Evolutionary conservation across 352 stramenopile species (phyloP), one percentile per base, ranked within the genome.

Genomic region (Globisporangium okanoganense): DNA sequence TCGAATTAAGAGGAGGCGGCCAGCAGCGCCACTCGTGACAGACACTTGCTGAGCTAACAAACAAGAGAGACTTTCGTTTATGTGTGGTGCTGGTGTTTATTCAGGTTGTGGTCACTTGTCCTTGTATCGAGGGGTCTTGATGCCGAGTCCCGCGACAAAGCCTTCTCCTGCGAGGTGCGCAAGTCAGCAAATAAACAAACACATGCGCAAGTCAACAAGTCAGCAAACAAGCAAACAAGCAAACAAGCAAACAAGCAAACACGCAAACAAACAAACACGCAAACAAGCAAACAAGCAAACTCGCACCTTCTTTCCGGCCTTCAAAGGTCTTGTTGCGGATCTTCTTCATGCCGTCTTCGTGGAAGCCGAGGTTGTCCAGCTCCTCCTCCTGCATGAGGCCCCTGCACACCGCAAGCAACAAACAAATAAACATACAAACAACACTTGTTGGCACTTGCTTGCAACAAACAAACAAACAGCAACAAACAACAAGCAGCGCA

Each of bases 361-460:
- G 72, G 63, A 97, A 96, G 0, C 89, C 89, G 27, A 97, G 61
- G 14, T 77, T 73, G 22, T 96, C 75, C 9, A 97, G 72, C 54
- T 94, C 82, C 60, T 97, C 89, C 12, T 76, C 64, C 66, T 94
- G 66, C 87, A 95, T 96, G 22, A 96, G 69, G 8, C 80, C 80
- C 61, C 84, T 96, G 53, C 6, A 22, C 38, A 44, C n/a, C n/a
- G n/a, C n/a, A n/a, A n/a, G n/a, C n/a, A n/a, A 1, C 24, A 62
- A 25, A 47, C 31, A 41, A 7, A 60, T 22, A 45, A n/a, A 38
- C 31, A 50, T 35, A 12, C 18, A 47, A 41, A 9, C n/a, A 35
- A 16, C 18, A 24, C 13, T 20, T 41, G 41, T 43, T 13, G 24
- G 9, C 5, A 22, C 10, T 14, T 25, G 36, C 16, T 20, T 43